These are phyloP conservation scores for Clonostachys chloroleuca DNA, from an alignment of 2,329 filamentous ascomycete genomes.

Conservation along the genomic window DNA sequence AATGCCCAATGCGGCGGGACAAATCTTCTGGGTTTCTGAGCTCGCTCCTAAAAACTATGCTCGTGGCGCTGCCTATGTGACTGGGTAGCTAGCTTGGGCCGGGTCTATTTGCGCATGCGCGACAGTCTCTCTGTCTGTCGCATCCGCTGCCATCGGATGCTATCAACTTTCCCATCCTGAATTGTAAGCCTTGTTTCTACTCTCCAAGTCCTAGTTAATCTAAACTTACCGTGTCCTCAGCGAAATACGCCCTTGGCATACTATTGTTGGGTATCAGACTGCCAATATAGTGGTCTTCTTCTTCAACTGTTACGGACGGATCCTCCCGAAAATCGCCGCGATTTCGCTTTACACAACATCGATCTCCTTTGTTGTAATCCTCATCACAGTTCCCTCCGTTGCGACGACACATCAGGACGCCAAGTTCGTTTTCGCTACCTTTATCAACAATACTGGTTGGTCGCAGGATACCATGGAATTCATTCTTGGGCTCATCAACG, in stretches of 20 bases:
- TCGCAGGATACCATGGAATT: slow-evolving; percentile 41
- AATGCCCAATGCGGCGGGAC: slow-evolving; percentile 19
- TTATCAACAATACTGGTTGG: slow-evolving; percentile 50
- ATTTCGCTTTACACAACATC: slow-evolving; percentile 37
- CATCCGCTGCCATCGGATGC: background rate
- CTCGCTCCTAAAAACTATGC: slow-evolving; percentile 9
- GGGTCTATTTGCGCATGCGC: background rate
- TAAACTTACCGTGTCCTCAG: too few relatives aligned
- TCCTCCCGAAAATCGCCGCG: background rate
- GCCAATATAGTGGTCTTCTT: slow-evolving; percentile 36
- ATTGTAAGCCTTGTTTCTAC: slow-evolving; percentile 13
- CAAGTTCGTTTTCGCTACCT: slow-evolving; percentile 46
- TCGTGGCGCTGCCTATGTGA: slow-evolving; percentile 13
- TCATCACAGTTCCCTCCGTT: slow-evolving; percentile 40
- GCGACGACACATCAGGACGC: slow-evolving; percentile 36
- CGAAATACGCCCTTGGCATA: slow-evolving; percentile 39
- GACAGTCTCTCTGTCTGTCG: background rate
- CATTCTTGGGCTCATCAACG: slow-evolving; percentile 44
- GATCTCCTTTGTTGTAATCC: slow-evolving; percentile 38
- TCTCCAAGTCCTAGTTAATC: too few relatives aligned
- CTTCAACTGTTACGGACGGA: slow-evolving; percentile 28
- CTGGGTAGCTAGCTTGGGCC: slow-evolving; percentile 13
- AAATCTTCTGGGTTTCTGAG: slow-evolving; percentile 16
- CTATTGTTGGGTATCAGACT: slow-evolving; percentile 38
- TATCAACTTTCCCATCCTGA: slow-evolving; percentile 15